Percentiles rank a stretch among this genome's conserved stretches.
Evolutionary conservation across 805 yeast species (phyloP).

Genomic region (Priceomyces medius): DNA sequence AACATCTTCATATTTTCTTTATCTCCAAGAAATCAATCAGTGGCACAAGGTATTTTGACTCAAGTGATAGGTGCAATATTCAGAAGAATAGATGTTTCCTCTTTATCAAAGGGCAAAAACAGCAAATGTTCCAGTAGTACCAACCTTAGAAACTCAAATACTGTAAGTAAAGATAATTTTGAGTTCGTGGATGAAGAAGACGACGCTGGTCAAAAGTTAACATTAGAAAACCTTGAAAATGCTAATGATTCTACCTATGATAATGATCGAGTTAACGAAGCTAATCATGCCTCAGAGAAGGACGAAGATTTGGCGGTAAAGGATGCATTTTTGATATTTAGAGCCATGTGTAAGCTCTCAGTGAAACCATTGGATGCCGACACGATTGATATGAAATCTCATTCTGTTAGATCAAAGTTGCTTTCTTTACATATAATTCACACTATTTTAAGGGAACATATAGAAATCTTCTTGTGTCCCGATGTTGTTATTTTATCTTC

Average conservation of each 20-base stretch:
- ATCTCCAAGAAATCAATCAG: constrained; percentile 80
- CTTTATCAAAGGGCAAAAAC: constrained; percentile 43
- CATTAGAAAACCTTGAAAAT: constrained; percentile 60
- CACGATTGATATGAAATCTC: constrained; percentile 81
- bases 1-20: constrained; percentile 85
- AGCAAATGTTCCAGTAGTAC: constrained; percentile 18
- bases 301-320: constrained; percentile 73
- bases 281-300: constrained; percentile 42
- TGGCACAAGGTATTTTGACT: constrained; percentile 92
- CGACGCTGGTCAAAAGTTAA: constrained; percentile 38
- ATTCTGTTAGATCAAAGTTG: constrained; percentile 87
- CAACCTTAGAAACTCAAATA: constrained; percentile 18
- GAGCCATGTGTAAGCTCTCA: constrained; percentile 93
- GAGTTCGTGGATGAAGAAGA: constrained; percentile 9
- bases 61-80: constrained; percentile 87
- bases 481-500: constrained; percentile 53
- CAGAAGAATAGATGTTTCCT: constrained; percentile 53
- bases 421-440: constrained; percentile 86
- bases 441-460: constrained; percentile 79
- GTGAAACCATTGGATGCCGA: constrained; percentile 79
- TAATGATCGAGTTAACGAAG: constrained; percentile 51
- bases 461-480: constrained; percentile 70
- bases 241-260: constrained; percentile 50
- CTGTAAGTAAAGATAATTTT: constrained; percentile 28
- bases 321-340: constrained; percentile 88